These are phyloP conservation scores for Suhomyces kilbournensis DNA, from an alignment of 805 yeast genomes.

Conservation along the genomic window DNA sequence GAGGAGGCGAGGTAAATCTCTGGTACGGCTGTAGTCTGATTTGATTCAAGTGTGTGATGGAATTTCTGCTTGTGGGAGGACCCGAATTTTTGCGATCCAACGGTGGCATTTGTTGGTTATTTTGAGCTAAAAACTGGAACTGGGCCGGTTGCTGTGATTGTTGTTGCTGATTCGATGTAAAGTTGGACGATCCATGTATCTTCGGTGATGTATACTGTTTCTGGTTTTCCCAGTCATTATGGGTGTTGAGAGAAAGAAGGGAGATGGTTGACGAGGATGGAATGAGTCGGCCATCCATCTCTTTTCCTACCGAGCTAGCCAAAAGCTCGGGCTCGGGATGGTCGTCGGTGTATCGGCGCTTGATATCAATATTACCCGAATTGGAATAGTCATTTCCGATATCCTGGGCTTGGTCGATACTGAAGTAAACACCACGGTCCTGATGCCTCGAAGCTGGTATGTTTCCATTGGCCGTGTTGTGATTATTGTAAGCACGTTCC, in stretches of 20 bases:
- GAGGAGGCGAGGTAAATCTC: conserved; percentile 31
- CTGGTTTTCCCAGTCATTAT: conserved; percentile 7
- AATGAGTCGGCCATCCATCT: conserved; percentile 36
- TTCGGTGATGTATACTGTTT: conserved; percentile 1
- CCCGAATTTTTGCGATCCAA: conserved; percentile 18
- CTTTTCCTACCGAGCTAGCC: conserved; percentile 43
- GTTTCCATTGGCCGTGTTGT: not conserved
- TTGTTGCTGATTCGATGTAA: conserved; percentile 6
- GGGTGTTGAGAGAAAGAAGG: conserved; percentile 30
- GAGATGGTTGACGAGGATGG: conserved; percentile 45
- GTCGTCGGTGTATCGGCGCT: conserved; percentile 20
- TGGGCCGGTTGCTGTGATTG: conserved; percentile 1
- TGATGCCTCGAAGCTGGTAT: not conserved
- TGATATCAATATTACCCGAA: conserved; percentile 2
- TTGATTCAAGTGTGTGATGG: conserved; percentile 26
- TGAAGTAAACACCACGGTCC: conserved; percentile 2
- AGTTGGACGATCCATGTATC: not conserved
- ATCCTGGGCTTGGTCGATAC: conserved; percentile 11
- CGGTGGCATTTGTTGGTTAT: not conserved
- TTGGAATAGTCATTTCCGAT: conserved; percentile 5
- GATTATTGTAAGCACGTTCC: conserved; percentile 10
- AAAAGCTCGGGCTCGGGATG: conserved; percentile 45
- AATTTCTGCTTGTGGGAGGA: conserved; percentile 16
- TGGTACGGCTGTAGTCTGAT: conserved; percentile 39
- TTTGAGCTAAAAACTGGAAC: not conserved